Evolutionary conservation across 495 filamentous ascomycete genomes (phyloP), one percentile per base, ranked within the genome.

Genomic region (Hypoxylon intermedium): DNA sequence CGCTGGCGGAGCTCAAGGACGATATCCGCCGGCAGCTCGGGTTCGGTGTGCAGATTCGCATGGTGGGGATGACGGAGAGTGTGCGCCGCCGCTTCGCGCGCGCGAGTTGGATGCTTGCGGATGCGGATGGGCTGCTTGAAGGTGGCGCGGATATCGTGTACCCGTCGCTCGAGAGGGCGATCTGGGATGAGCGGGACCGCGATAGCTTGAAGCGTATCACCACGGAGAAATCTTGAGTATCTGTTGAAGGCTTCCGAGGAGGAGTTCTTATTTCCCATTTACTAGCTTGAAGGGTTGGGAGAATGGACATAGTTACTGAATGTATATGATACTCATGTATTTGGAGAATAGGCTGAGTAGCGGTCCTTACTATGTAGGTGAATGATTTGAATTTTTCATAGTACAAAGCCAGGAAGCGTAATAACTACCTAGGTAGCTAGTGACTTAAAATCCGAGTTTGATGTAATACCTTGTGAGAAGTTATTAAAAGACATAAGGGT

Each of bases 1-100:
- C 68, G 0, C 50, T 75, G 0, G 65, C 52, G 6, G 72, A 74
- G 57, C 53, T 73, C 16, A 71, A 69, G 42, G 67, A 65, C 15
- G 70, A 73, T 7, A 41, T 75, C 0, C 44, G 53, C 3, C 43
- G 60, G 0, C 68, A 62, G 51, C 62, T 69, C 2, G 69, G 72
- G 0, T 41, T 49, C 18, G 58, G 63, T 4, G 57, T 72, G 23
- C 58, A 73, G 45, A 58, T 77, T 3, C 46, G 74, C 3, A 47
- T 77, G 13, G 66, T 70, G 13, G 72, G 69, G 7, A 36, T 75
- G 58, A 44, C 43, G 4, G 16, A 47, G 16, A 52, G 48, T 9
- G 72, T 77, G 3, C 37, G 63, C 13, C 15, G 15, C 9, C 60
- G 74, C 7, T 73, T 75, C 20, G 48, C 57, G 30, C 58, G 70